A percentile compares a stretch with the other conserved stretches of the same genome.
Conservation (phyloP, 768 basidiomycete genomes). For the Chalciporus sphaerocephalus region DNA sequence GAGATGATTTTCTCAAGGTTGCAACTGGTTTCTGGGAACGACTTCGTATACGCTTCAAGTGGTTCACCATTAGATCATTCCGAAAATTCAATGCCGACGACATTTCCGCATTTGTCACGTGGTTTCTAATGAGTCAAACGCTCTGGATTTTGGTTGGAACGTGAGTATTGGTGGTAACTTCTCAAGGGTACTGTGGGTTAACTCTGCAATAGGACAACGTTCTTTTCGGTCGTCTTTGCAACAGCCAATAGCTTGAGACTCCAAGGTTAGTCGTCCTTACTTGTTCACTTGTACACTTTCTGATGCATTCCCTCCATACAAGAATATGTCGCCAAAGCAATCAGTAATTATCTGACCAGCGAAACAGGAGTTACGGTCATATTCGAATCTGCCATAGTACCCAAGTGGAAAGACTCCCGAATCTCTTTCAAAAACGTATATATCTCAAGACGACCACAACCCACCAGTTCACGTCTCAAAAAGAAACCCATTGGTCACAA, state of each 20-base stretch:
- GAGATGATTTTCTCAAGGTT: conserved; percentile 83
- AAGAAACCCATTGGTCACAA: conserved; percentile 39
- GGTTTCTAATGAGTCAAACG: conserved; percentile 94
- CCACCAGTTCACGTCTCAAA: conserved; percentile 11
- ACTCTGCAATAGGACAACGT: conserved; percentile 65
- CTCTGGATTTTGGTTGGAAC: conserved; percentile 93
- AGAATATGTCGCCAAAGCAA: conserved; percentile 82
- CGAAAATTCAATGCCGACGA: conserved; percentile 95
- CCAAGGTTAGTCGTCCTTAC: conserved; percentile 52
- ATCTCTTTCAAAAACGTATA: conserved; percentile 98
- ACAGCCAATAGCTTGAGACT: conserved; percentile 82
- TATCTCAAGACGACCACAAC: conserved; percentile 70
- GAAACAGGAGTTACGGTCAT: conserved; percentile 93
- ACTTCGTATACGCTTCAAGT: conserved; percentile 87
- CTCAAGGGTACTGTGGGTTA: conserved; percentile 3
- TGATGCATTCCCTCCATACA: conserved; percentile 11
- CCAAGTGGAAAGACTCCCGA: conserved; percentile 93
- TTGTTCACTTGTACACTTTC: background rate
- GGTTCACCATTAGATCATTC: conserved; percentile 95
- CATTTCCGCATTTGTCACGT: conserved; percentile 91
- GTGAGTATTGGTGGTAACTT: conserved; percentile 8
- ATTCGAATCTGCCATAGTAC: conserved; percentile 97
- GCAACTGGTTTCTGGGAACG: conserved; percentile 91
- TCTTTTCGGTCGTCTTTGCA: conserved; percentile 90
- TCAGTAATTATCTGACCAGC: conserved; percentile 89